These are phyloP conservation scores for Dactylellina sp. DNA, from an alignment of 2,329 filamentous ascomycete genomes.

Conservation along the genomic window DNA sequence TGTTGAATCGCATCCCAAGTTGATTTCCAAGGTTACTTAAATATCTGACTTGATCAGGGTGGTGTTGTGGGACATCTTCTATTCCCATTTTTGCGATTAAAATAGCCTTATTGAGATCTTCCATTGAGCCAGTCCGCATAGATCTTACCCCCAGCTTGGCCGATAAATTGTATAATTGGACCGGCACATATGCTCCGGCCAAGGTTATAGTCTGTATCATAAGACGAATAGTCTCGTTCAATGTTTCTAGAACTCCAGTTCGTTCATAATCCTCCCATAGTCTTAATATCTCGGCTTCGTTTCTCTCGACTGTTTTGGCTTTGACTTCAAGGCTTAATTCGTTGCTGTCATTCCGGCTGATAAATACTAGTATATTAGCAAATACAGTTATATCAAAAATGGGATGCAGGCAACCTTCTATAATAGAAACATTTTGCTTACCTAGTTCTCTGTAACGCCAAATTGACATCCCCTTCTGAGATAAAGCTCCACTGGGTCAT, in stretches of 20 bases:
- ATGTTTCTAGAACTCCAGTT: slow-evolving; percentile 13
- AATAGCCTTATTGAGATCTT: slow-evolving; percentile 13
- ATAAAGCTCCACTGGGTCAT: slow-evolving; percentile 8
- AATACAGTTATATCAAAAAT: too few species aligned
- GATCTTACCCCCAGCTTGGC: background rate
- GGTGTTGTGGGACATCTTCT: background rate
- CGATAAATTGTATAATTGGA: background rate
- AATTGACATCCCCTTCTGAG: background rate
- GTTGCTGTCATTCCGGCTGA: background rate
- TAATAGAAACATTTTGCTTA: background rate
- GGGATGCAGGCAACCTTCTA: too few species aligned
- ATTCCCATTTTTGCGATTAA: background rate
- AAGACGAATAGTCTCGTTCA: slow-evolving; percentile 12
- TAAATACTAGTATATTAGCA: slow-evolving; percentile 16
- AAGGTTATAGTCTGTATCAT: slow-evolving; percentile 8
- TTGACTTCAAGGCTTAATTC: slow-evolving; percentile 6
- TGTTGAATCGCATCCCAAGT: background rate
- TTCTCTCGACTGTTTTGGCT: slow-evolving; percentile 1
- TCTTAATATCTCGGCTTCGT: background rate
- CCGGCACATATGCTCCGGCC: background rate
- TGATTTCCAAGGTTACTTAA: slow-evolving; percentile 1
- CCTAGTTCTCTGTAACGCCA: background rate
- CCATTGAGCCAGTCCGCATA: slow-evolving; percentile 1
- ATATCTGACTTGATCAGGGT: background rate
- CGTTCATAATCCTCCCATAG: slow-evolving; percentile 1